Percentiles rank a stretch among this genome's conserved stretches.
Conservation (phyloP, 371 early-diverging fungal genomes). For the Haplosporangium sp. region DNA sequence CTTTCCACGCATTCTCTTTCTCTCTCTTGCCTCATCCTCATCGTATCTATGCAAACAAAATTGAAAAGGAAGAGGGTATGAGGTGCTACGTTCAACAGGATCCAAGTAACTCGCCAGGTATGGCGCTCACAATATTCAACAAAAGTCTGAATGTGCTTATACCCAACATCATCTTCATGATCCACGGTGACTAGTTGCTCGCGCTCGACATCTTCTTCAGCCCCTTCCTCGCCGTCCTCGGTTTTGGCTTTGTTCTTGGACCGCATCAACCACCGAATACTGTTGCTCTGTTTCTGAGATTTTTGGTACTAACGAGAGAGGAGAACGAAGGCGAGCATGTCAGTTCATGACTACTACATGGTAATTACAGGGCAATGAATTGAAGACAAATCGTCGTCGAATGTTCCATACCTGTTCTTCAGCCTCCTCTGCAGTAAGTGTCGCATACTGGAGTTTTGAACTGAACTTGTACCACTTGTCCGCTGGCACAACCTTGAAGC, state of each 20-base stretch:
- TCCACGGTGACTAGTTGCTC: constrained; percentile 53
- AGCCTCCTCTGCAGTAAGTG: constrained; percentile 91
- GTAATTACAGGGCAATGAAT: too few species aligned
- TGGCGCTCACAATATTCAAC: too few species aligned
- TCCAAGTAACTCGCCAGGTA: too few species aligned
- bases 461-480: constrained; percentile 94
- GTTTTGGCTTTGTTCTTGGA: constrained; percentile 58
- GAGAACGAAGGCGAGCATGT: background rate
- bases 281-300: constrained; percentile 61
- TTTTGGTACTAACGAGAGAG: constrained; percentile 62
- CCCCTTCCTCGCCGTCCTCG: constrained; percentile 57
- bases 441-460: constrained; percentile 81
- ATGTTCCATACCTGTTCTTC: constrained; percentile 91
- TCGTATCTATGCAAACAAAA: constrained; percentile 25
- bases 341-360: background rate
- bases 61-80: too few species aligned
- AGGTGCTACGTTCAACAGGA: too few species aligned
- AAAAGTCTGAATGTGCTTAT: too few species aligned
- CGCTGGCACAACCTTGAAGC: constrained; percentile 89
- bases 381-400: too few species aligned
- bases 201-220: constrained; percentile 41
- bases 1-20: constrained; percentile 52
- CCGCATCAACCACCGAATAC: constrained; percentile 80
- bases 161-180: constrained; percentile 51
- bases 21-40: constrained; percentile 54